A percentile compares a stretch with the other conserved stretches of the same genome.
phyloP scores from a whole-genome alignment of 768 basidiomycete species.

The Mycena vitilis region DNA sequence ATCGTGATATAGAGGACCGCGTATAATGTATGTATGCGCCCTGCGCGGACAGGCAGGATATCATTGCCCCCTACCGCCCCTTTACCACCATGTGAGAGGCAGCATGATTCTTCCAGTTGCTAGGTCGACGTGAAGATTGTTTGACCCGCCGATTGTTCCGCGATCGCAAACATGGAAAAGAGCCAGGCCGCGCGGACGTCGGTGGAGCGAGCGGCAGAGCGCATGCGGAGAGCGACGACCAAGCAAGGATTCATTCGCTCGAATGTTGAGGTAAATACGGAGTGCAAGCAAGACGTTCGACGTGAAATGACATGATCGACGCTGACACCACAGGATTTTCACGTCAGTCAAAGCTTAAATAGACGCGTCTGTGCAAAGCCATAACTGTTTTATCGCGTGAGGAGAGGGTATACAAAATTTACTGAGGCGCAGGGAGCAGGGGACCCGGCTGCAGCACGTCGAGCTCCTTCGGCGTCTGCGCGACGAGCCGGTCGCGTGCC shows the following conservation, averaged over 20 bases:
- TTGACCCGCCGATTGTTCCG: too few relatives aligned
- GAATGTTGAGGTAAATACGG: too few relatives aligned
- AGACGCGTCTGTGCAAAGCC: background rate
- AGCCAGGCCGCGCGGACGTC: too few relatives aligned
- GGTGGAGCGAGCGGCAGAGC: too few relatives aligned
- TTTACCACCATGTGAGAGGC: background rate
- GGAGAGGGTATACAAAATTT: background rate
- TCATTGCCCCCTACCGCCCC: background rate
- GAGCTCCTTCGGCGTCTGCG: constrained; percentile 31
- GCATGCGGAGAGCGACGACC: too few relatives aligned
- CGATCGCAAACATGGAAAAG: too few relatives aligned
- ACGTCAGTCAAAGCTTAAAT: constrained; percentile 4
- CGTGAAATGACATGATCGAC: too few relatives aligned
- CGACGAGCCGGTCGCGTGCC: constrained; percentile 41
- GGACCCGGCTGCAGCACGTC: constrained; percentile 19
- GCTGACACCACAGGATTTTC: background rate
- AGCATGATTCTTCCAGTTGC: background rate
- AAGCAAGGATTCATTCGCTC: too few relatives aligned
- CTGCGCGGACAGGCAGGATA: constrained; percentile 1
- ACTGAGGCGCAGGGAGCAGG: constrained; percentile 6
- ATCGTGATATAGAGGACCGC: constrained; percentile 27
- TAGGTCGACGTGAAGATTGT: background rate
- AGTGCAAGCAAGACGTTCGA: background rate
- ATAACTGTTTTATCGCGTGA: background rate
- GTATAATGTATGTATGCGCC: constrained; percentile 20